These are phyloP conservation scores for Pseudogymnoascus sp. DNA, from an alignment of 2,329 filamentous ascomycete genomes.

Conservation along the genomic window DNA sequence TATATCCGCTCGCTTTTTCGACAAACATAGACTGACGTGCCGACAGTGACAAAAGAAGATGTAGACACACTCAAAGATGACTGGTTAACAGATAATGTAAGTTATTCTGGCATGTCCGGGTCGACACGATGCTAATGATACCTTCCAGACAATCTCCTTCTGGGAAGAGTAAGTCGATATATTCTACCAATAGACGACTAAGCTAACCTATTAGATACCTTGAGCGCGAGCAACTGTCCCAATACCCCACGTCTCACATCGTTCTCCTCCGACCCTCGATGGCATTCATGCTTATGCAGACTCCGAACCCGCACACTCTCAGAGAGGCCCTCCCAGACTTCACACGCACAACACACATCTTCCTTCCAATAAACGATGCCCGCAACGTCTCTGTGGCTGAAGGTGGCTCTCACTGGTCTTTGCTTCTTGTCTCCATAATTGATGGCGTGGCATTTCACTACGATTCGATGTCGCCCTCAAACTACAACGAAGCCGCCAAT, in stretches of 20 bases:
- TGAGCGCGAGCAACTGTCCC: slow-evolving; percentile 75
- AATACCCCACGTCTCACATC: slow-evolving; percentile 77
- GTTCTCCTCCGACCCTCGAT: slow-evolving; percentile 86
- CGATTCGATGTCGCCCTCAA: slow-evolving; percentile 71
- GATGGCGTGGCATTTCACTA: slow-evolving; percentile 96
- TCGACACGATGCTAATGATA: neutral
- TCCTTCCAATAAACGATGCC: slow-evolving; percentile 90
- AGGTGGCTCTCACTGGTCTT: slow-evolving; percentile 88
- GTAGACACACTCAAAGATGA: slow-evolving; percentile 81
- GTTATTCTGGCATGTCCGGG: slow-evolving; percentile 24
- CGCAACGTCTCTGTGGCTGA: slow-evolving; percentile 68
- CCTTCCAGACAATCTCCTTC: slow-evolving; percentile 77
- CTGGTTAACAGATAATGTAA: slow-evolving; percentile 93
- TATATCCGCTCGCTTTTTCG: slow-evolving; percentile 16
- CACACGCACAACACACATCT: slow-evolving; percentile 74
- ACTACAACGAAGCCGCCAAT: slow-evolving; percentile 62
- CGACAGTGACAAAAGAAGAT: slow-evolving; percentile 75
- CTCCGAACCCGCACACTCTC: slow-evolving; percentile 45
- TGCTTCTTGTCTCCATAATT: slow-evolving; percentile 79
- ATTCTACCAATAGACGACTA: slow-evolving; percentile 12
- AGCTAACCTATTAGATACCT: slow-evolving; percentile 50
- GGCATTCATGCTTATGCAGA: slow-evolving; percentile 83
- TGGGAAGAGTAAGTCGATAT: slow-evolving; percentile 72
- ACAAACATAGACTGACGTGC: slow-evolving; percentile 15
- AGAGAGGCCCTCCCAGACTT: slow-evolving; percentile 73